phyloP scores from a whole-genome alignment of 106 monocot genomes.

The Apostasia ramifera region DNA sequence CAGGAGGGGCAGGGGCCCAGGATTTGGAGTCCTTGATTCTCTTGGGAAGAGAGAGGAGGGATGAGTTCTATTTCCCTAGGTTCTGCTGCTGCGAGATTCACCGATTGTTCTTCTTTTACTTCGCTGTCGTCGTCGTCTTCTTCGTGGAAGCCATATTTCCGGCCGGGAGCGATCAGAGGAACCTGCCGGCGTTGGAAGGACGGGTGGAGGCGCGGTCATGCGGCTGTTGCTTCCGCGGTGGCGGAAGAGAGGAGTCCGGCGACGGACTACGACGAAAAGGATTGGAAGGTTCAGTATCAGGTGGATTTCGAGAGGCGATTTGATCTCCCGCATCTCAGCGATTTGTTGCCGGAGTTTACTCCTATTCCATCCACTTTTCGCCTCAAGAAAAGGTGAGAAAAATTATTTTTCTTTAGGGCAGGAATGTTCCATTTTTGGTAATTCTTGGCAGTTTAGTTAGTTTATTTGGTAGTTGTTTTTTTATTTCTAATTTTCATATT shows the following conservation, averaged over 20 bases:
- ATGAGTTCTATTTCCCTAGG: neutral
- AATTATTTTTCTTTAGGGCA: neutral
- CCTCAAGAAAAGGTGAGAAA: constrained; percentile 3
- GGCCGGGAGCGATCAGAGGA: neutral
- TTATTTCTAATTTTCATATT: neutral
- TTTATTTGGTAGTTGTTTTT: neutral
- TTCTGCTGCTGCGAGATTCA: neutral
- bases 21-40: no score
- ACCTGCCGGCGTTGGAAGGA: constrained; percentile 1
- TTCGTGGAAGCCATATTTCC: neutral
- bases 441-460: neutral
- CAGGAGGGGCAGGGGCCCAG: no score
- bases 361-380: constrained; percentile 7
- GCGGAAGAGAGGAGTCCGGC: neutral
- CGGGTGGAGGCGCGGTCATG: neutral
- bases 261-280: neutral
- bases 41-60: neutral
- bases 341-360: neutral
- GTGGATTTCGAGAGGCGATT: constrained; percentile 6
- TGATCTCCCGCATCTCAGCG: constrained; percentile 3
- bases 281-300: constrained; percentile 4
- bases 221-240: neutral
- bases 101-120: neutral
- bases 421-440: neutral
- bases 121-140: neutral